Evolutionary conservation across 2,329 filamentous ascomycete species (phyloP), one percentile per base, ranked within the genome.

Genomic region (Chaetomium olivaceum): DNA sequence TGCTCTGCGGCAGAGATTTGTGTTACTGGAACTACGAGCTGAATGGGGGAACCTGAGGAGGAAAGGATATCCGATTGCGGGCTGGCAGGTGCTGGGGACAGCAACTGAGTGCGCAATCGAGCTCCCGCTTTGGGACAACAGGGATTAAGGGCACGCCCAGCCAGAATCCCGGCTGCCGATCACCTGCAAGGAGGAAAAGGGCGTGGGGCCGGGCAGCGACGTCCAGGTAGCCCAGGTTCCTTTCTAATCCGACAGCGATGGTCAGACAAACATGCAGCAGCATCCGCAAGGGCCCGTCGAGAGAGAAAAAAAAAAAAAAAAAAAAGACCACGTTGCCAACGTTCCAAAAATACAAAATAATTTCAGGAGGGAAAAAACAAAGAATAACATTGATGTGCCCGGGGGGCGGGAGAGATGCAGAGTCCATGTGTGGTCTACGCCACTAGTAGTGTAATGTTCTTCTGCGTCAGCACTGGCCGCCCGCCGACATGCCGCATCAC

Each of bases 81-180:
- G 64, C 50, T 48, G 56, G 33, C 57, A 19, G n/a, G 48, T n/a
- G 50, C 61, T 43, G 11, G 33, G 57, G 54, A 29, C 31, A 29
- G 46, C 16, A 60, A 23, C 51, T 14, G 46, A 39, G 31, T 25
- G 39, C 39, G 36, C 52, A 23, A 52, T 58, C 54, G 39, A 66
- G 51, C 62, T 64, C 61, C 64, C 64, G 33, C 57, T 66, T 66
- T 62, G 60, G 61, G 61, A 56, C 33, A n/a, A n/a, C 58, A 62
- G 54, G 59, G 55, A 39, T 33, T 6, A 21, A 29, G 36, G 19
- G 2, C 33, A 19, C n/a, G 25, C 60, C 64, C 23, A 36, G 43
- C 31, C 39, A 31, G 43, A 36, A 58, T 59, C 61, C 64, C 50
- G 55, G 64, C 27, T 52, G 64, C 50, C 61, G 64, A 66, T 66